phyloP scores from a whole-genome alignment of 768 basidiomycete genomes.

The Pleurotus platypus region DNA sequence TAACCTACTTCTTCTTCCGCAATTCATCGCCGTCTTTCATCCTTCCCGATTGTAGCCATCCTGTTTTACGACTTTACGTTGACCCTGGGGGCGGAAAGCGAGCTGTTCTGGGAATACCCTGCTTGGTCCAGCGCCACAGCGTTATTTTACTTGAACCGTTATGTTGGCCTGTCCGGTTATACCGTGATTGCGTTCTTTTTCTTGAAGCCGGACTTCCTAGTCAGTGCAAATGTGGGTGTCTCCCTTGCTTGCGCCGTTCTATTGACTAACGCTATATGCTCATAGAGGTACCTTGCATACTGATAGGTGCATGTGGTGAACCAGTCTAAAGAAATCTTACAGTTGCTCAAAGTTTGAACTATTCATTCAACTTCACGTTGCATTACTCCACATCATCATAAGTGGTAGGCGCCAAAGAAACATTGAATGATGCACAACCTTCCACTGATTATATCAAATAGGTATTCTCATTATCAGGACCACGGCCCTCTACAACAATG shows the following conservation, averaged over 20 bases:
- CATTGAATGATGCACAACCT: too few species aligned
- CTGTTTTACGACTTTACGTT: slow-evolving; percentile 42
- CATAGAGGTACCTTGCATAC: background rate
- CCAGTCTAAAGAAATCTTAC: too few species aligned
- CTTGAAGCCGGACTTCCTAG: slow-evolving; percentile 21
- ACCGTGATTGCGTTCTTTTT: slow-evolving; percentile 29
- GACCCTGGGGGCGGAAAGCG: slow-evolving; percentile 38
- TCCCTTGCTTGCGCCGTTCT: background rate
- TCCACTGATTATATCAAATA: too few species aligned
- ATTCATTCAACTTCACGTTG: too few species aligned
- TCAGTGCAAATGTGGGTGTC: background rate
- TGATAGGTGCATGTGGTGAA: background rate
- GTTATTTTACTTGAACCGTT: slow-evolving; percentile 41
- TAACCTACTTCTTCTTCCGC: too few species aligned
- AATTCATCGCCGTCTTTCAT: too few species aligned
- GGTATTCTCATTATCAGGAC: too few species aligned
- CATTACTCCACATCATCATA: too few species aligned
- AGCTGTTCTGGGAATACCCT: slow-evolving; percentile 36
- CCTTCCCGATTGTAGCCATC: slow-evolving; percentile 20
- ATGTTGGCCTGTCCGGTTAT: slow-evolving; percentile 31
- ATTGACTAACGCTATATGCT: background rate
- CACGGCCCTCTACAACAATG: too few species aligned
- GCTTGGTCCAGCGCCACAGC: slow-evolving; percentile 25
- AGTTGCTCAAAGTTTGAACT: too few species aligned
- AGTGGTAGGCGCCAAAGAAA: too few species aligned